Conservation (phyloP, 75 land plant species). For the Pinus taeda region DNA sequence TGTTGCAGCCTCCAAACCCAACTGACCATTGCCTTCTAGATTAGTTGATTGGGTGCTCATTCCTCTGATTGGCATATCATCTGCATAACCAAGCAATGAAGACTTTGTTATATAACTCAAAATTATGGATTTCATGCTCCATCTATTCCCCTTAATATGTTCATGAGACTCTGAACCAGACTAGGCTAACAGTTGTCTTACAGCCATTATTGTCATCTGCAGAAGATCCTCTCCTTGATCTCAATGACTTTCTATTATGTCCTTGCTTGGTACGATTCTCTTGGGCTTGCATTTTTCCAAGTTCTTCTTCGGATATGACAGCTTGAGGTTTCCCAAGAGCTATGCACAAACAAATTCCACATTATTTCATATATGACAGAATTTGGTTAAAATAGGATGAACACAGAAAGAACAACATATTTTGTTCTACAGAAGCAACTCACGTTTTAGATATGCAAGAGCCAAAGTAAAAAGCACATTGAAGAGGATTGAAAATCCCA, state of each 20-base stretch:
- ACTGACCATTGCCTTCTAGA: background rate
- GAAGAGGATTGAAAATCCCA: slow-evolving; percentile 18
- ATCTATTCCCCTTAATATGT: background rate
- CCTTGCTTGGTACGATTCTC: slow-evolving; percentile 1
- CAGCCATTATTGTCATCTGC: background rate
- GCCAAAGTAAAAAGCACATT: slow-evolving; percentile 17
- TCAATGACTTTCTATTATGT: background rate
- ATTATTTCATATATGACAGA: background rate
- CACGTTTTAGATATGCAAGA: slow-evolving; percentile 26
- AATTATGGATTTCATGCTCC: background rate
- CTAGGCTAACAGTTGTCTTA: background rate
- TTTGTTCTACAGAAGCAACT: background rate
- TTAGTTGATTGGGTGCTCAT: slow-evolving; percentile 23
- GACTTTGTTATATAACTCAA: background rate
- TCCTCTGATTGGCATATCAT: background rate
- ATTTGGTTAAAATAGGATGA: background rate
- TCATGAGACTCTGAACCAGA: background rate
- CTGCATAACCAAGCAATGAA: background rate
- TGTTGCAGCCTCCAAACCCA: background rate
- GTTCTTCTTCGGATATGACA: slow-evolving; percentile 25
- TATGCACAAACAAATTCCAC: background rate
- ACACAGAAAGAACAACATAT: background rate
- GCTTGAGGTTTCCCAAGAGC: slow-evolving; percentile 28
- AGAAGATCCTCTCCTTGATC: background rate
- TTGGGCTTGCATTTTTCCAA: slow-evolving; percentile 18